Conservation (phyloP, 148 eudicot species). For the Rhododendron mucronatum region DNA sequence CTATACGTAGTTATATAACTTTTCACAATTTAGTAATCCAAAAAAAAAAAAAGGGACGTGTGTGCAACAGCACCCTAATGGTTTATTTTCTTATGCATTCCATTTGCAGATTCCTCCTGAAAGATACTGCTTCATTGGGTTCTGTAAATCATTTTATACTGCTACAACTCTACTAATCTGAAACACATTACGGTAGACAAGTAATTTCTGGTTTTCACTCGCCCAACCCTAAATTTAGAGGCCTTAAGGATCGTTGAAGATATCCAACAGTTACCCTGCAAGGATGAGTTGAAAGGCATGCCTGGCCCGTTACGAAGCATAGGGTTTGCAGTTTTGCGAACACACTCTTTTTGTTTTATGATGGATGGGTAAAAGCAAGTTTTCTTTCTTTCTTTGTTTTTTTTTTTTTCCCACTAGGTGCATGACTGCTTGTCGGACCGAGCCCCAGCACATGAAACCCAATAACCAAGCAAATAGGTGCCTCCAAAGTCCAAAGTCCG, state of each 20-base stretch:
- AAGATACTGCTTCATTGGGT: neutral
- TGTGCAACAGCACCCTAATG: neutral
- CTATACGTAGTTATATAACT: neutral
- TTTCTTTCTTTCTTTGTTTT: neutral
- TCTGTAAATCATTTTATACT: neutral
- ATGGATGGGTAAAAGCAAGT: neutral
- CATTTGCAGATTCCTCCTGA: conserved; percentile 3
- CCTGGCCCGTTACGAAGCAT: neutral
- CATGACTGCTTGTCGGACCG: neutral
- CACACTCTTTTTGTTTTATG: neutral
- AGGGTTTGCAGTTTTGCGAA: neutral
- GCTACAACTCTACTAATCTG: neutral
- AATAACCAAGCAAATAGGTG: neutral
- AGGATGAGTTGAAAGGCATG: neutral
- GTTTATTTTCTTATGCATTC: neutral
- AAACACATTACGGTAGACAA: neutral
- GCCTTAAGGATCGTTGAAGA: neutral
- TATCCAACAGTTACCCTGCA: neutral
- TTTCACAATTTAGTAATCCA: neutral
- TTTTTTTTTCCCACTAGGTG: neutral
- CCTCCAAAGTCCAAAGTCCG: neutral
- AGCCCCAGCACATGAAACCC: neutral
- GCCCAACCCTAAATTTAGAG: neutral
- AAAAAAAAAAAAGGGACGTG: neutral
- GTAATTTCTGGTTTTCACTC: neutral